Base-by-base conservation (phyloP, 192 early-diverging fungal species). In the Coemansia reversa region DNA sequence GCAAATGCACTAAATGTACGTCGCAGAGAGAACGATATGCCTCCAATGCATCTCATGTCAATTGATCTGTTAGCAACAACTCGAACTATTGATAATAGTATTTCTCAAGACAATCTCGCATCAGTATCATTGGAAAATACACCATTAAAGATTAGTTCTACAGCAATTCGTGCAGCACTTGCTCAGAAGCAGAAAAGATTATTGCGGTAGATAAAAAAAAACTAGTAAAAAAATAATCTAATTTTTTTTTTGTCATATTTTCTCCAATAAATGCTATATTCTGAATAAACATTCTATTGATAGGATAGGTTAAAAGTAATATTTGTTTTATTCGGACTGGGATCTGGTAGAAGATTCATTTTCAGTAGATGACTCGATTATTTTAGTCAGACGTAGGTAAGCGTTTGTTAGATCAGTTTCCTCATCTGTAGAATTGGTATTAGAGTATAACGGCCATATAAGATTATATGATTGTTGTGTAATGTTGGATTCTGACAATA, bases 1-100 rank as follows among this genome's bases (percentile, higher is more conserved):
- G 92, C 90, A 20, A 73, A 82, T 54, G 76, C 83, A 50, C 90
- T 95, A n/a, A 97, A 97, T 70, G 70, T 75, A 32, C 84, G 91
- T 54, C 83, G 95, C 6, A 25, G n/a, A 1, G 84, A 87, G 59
- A 68, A 81, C 22, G 69, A 74, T 1, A 67, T 91, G 32, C 30
- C 61, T 9, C 75, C 75, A 19, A 67, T 97, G 57, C 74, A 86
- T 16, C 72, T 95, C 16, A 73, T 86, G 54, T 81, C 90, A 7
- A 91, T 96, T 67, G 88, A 91, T 61, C 57, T 77, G 20, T 51
- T 89, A 84, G 23, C 84, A 87, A 19, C 88, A 84, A 45, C 14
- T 45, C 39, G 39, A 1, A 12, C 39, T 45, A 7, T 79, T 77
- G 19, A 60, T 63, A 32, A 72, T 69, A 19, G 53, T 72, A 3